Percentiles rank a stretch among this genome's conserved stretches.
These are phyloP conservation scores for Trapa bicornis DNA, from an alignment of 345 rosid species.

Conservation along the genomic window DNA sequence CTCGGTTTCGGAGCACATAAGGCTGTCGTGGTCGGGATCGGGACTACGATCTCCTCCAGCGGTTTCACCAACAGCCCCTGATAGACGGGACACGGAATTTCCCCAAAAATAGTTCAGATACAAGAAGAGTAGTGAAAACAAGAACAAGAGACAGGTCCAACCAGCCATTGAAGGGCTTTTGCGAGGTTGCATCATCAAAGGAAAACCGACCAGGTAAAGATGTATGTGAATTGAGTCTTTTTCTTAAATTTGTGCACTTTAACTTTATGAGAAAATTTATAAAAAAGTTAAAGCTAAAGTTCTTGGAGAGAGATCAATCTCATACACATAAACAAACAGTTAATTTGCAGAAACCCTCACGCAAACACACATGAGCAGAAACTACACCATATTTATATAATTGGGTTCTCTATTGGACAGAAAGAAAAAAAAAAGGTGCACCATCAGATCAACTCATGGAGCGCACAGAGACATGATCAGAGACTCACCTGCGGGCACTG, in stretches of 20 bases:
- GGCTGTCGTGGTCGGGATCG: constrained; percentile 30
- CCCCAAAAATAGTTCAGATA: constrained; percentile 1
- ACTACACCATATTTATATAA: neutral
- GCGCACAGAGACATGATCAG: neutral
- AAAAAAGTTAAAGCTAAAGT: neutral
- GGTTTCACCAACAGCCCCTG: constrained; percentile 80
- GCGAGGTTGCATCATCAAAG: constrained; percentile 11
- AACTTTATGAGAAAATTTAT: neutral
- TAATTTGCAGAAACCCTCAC: neutral
- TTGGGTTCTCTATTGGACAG: neutral
- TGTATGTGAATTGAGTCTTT: neutral
- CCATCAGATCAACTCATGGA: neutral
- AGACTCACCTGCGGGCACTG: constrained; percentile 84
- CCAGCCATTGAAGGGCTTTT: constrained; percentile 15
- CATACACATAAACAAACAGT: too few relatives aligned
- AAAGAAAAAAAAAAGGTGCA: too few relatives aligned
- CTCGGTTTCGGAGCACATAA: constrained; percentile 11
- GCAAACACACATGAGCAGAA: neutral
- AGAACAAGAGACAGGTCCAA: neutral
- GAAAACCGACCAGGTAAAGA: neutral
- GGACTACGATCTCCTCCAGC: constrained; percentile 49
- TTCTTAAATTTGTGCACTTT: neutral
- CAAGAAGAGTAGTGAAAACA: neutral
- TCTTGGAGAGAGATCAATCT: neutral
- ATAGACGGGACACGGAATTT: neutral